These are phyloP conservation scores for Magnaporthiopsis poae DNA, from an alignment of 2,329 filamentous ascomycete genomes.

Conservation along the genomic window DNA sequence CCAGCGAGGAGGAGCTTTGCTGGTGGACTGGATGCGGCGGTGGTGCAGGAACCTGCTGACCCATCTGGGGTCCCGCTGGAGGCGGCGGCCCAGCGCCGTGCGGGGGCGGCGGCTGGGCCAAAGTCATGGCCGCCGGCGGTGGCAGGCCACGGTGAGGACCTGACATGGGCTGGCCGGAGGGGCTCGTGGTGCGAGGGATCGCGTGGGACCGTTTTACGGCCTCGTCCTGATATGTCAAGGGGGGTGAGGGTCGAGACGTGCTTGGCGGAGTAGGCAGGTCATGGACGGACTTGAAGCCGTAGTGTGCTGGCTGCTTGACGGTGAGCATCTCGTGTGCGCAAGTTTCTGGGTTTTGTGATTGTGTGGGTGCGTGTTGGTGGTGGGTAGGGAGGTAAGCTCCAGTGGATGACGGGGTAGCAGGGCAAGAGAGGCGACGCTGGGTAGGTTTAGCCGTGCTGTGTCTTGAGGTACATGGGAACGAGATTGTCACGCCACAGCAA, in stretches of 20 bases:
- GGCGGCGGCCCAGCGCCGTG: slow-evolving; percentile 7
- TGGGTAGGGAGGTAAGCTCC: slow-evolving; percentile 1
- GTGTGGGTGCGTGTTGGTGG: slow-evolving; percentile 8
- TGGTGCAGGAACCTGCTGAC: slow-evolving; percentile 16
- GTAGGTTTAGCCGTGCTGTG: not conserved
- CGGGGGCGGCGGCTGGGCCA: slow-evolving; percentile 28
- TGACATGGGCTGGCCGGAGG: slow-evolving; percentile 50
- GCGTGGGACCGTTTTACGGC: slow-evolving; percentile 30
- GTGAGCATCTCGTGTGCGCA: slow-evolving; percentile 46
- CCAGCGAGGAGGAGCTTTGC: slow-evolving; percentile 26
- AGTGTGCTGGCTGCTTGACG: slow-evolving; percentile 47
- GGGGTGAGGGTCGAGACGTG: slow-evolving; percentile 45
- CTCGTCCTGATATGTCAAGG: slow-evolving; percentile 39
- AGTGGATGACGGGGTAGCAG: not conserved
- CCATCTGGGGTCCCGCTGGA: slow-evolving; percentile 5
- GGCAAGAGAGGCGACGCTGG: not conserved
- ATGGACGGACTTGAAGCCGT: slow-evolving; percentile 53
- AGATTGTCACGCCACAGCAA: not conserved
- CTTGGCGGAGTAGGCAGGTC: slow-evolving; percentile 50
- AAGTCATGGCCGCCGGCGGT: slow-evolving; percentile 55
- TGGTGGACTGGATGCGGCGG: slow-evolving; percentile 10
- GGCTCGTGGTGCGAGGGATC: slow-evolving; percentile 35
- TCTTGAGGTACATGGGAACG: not conserved
- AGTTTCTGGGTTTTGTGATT: slow-evolving; percentile 10
- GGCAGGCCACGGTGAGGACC: slow-evolving; percentile 60